Base-by-base conservation (phyloP, 2,329 filamentous ascomycete species). In the Fusarium annulatum region DNA sequence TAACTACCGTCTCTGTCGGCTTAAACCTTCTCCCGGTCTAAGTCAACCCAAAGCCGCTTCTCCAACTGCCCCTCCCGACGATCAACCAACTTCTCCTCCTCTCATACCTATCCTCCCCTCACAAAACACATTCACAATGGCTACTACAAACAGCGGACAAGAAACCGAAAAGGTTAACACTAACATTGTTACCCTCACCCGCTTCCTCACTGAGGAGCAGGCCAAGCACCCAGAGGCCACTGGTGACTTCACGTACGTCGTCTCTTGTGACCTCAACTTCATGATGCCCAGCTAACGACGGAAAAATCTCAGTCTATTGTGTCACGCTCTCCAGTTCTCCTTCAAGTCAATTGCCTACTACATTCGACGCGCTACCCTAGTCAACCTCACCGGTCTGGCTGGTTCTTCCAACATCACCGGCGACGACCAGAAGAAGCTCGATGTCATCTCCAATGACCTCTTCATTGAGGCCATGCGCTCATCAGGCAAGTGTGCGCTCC, bases 291-390 rank as follows among this genome's bases (percentile, higher is more conserved):
- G 28, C 69, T 78, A 56, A 78, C 67, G 34, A 23, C 28, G 34
- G 42, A 11, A 34, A 33, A 33, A 51, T 42, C 46, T 33, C 60
- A 98, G 95, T 79, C 90, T 99, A 60, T 91, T 99, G 68, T 98
- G 95, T 88, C 96, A 99, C 83, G 95, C 96, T 69, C 93, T 99
- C 67, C 96, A 98, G 85, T 99, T 98, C 88, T 96, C 96, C 75
- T 99, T 99, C 92, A 99, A 99, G 88, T 97, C 94, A 76, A 99
- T 99, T 84, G 94, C 96, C 79, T 97, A 98, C 89, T 99, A 98
- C 88, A 99, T 99, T 84, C 95, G 96, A 79, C 93, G 96, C 83
- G 95, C 96, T 41, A 96, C 94, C 30, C 88, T 99, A 74, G 96
- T 98, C 86, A 97, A 97, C 87, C 90, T 99, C 71, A 97, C 94